Conservation (phyloP, 75 land plant genomes). For the Pinus tabuliformis region DNA sequence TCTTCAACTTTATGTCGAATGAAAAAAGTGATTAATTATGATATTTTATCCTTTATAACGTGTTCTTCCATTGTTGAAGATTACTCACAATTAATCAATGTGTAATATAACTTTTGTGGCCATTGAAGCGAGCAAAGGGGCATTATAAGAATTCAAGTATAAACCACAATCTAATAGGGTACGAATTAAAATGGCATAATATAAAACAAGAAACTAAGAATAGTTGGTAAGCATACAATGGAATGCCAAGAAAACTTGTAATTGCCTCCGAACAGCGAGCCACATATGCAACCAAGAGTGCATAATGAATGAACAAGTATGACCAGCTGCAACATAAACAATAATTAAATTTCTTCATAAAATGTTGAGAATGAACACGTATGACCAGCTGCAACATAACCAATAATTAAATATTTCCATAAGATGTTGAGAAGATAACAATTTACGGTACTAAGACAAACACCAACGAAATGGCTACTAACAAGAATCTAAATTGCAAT, state of each 20-base stretch:
- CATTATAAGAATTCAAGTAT: background rate
- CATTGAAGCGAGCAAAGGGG: background rate
- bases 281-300: conserved; percentile 95
- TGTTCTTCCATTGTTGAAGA: background rate
- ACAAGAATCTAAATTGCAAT: background rate
- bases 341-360: background rate
- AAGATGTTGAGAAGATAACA: background rate
- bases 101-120: background rate
- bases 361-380: conserved; percentile 62
- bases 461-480: background rate
- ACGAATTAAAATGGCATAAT: background rate
- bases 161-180: background rate
- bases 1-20: background rate
- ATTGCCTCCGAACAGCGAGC: conserved; percentile 96
- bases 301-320: conserved; percentile 96
- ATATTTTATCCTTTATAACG: background rate
- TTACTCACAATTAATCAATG: background rate
- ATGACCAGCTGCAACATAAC: conserved; percentile 79
- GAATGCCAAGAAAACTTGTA: conserved; percentile 62
- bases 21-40: background rate
- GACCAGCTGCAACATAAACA: conserved; percentile 72
- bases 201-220: background rate
- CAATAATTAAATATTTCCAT: background rate
- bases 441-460: background rate
- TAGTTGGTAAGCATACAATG: conserved; percentile 49